phyloP scores from a whole-genome alignment of 768 basidiomycete genomes.

The Neoboletus brunneissimus region DNA sequence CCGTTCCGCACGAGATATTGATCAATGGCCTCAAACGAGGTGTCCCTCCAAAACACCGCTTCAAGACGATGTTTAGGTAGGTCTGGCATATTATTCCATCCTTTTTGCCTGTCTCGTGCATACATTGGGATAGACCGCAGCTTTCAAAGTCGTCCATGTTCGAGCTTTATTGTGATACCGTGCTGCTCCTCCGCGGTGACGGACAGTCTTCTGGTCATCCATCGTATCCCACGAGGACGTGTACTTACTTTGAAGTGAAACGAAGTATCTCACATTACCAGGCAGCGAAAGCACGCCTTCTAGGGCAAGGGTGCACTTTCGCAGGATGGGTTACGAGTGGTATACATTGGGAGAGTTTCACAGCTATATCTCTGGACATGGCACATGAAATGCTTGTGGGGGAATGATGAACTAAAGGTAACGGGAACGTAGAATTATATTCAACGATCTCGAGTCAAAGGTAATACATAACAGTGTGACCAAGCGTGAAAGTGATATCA shows the following conservation, averaged over 20 bases:
- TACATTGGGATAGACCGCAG: constrained; percentile 39
- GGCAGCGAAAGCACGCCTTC: constrained; percentile 46
- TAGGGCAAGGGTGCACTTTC: constrained; percentile 47
- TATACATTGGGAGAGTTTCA: constrained; percentile 51
- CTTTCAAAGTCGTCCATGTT: constrained; percentile 56
- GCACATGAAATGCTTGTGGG: not conserved
- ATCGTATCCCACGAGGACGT: constrained; percentile 12
- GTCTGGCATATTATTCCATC: not conserved
- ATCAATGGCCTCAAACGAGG: constrained; percentile 82
- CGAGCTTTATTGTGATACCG: constrained; percentile 38
- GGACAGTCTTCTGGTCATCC: constrained; percentile 9
- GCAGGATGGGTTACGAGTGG: constrained; percentile 63
- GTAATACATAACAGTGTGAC: constrained; percentile 7
- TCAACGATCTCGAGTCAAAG: constrained; percentile 2
- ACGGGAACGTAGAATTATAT: not conserved
- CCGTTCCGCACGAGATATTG: constrained; percentile 53
- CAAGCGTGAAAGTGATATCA: constrained; percentile 11
- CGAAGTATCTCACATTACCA: constrained; percentile 44
- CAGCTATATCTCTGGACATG: constrained; percentile 9
- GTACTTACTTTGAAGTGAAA: constrained; percentile 50
- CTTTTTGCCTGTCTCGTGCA: not conserved
- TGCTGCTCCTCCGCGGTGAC: constrained; percentile 13
- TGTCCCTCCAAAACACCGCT: constrained; percentile 66
- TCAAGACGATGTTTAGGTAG: constrained; percentile 63
- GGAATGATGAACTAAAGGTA: not conserved